Evolutionary conservation across 2,329 filamentous ascomycete genomes (phyloP).

Genomic region (Diplodia intermedia): DNA sequence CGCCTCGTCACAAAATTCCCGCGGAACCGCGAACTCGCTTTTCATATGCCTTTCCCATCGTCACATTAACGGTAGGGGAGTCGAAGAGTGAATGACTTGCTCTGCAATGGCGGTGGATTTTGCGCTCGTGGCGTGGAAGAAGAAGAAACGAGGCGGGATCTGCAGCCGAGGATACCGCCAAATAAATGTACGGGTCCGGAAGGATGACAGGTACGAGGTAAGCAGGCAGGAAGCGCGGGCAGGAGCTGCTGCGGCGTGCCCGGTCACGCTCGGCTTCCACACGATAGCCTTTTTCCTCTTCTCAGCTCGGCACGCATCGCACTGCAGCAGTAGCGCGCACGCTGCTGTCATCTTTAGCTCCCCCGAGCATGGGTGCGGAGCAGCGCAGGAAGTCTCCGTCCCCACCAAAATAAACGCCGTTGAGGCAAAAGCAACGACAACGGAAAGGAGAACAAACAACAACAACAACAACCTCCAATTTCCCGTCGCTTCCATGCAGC

Average conservation of each 20-base stretch:
- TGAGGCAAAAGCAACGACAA: background rate
- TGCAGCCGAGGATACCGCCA: background rate
- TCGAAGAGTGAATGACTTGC: too few relatives aligned
- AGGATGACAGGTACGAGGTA: background rate
- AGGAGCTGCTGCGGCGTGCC: background rate
- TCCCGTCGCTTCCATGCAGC: constrained; percentile 2
- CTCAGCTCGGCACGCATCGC: constrained; percentile 3
- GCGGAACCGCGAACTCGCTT: background rate
- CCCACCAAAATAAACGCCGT: background rate
- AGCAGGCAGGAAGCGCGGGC: background rate
- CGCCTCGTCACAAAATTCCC: background rate
- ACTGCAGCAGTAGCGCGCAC: background rate
- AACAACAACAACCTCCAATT: background rate
- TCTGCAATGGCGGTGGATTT: background rate
- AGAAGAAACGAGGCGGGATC: background rate
- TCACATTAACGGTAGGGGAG: background rate
- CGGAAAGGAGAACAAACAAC: background rate
- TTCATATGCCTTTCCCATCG: background rate
- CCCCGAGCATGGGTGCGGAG: background rate
- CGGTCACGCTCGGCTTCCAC: background rate
- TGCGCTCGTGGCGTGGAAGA: background rate
- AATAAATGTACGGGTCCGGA: background rate
- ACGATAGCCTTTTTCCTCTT: background rate
- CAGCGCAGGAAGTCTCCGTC: background rate
- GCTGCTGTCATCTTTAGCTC: constrained; percentile 4